phyloP scores from a whole-genome alignment of 2,329 filamentous ascomycete species.

The Chrysoporthe puriensis region DNA sequence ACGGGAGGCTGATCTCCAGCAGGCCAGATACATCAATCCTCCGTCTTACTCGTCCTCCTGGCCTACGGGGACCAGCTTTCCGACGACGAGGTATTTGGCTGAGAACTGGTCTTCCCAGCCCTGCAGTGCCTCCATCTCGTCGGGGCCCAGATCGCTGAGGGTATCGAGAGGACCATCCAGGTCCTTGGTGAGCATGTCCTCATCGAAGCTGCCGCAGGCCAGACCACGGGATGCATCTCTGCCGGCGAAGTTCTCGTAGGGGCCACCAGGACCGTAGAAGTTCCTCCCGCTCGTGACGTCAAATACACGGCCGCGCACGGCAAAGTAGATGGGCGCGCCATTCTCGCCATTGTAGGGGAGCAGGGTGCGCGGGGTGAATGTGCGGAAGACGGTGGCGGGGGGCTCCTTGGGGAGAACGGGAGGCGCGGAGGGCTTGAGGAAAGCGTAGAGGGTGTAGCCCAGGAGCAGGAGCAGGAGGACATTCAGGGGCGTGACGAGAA shows the following conservation, averaged over 20 bases:
- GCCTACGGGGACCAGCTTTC: slow-evolving; percentile 69
- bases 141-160: slow-evolving; percentile 69
- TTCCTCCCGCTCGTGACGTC: slow-evolving; percentile 85
- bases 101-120: slow-evolving; percentile 94
- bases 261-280: slow-evolving; percentile 95
- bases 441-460: slow-evolving; percentile 61
- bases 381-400: slow-evolving; percentile 65
- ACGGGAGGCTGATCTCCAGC: not conserved
- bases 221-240: slow-evolving; percentile 86
- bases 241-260: slow-evolving; percentile 95
- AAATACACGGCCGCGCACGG: slow-evolving; percentile 89
- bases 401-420: slow-evolving; percentile 54
- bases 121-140: slow-evolving; percentile 80
- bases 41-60: slow-evolving; percentile 39
- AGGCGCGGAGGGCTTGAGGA: slow-evolving; percentile 54
- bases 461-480: slow-evolving; percentile 59
- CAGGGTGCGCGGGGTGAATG: slow-evolving; percentile 79
- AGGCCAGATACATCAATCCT: not conserved
- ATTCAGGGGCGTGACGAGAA: slow-evolving; percentile 65
- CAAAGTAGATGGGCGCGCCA: slow-evolving; percentile 78
- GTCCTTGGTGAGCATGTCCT: slow-evolving; percentile 92
- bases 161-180: slow-evolving; percentile 81
- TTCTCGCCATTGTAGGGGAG: slow-evolving; percentile 81
- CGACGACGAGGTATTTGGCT: slow-evolving; percentile 95
- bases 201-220: slow-evolving; percentile 89